Conservation (phyloP, 306 rosid genomes). For the Lathyrus tuberosus region DNA sequence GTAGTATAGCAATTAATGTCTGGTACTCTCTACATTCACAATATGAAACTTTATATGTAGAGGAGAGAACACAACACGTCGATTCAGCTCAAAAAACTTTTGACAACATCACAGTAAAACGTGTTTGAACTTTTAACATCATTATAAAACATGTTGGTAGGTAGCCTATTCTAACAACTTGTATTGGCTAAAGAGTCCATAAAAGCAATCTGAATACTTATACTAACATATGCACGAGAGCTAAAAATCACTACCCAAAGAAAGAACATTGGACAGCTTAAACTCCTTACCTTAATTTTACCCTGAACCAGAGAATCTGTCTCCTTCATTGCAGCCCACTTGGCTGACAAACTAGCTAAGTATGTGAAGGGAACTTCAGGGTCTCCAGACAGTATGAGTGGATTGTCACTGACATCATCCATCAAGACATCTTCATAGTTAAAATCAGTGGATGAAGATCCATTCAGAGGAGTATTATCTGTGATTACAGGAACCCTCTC, state of each 20-base stretch:
- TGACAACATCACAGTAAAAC: constrained; percentile 17
- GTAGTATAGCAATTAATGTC: constrained; percentile 5
- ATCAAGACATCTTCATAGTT: constrained; percentile 43
- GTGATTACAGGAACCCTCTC: constrained; percentile 25
- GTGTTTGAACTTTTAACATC: constrained; percentile 22
- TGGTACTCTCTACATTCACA: constrained; percentile 19
- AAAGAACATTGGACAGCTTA: constrained; percentile 22
- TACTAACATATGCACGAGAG: constrained; percentile 6
- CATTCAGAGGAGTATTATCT: constrained; percentile 21
- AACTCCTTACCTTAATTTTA: constrained; percentile 75
- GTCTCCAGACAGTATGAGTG: constrained; percentile 52
- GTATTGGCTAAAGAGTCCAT: constrained; percentile 12
- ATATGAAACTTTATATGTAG: constrained; percentile 20
- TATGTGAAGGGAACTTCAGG: constrained; percentile 78
- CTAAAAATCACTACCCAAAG: constrained; percentile 26
- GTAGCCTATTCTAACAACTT: constrained; percentile 15
- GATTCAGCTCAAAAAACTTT: constrained; percentile 24
- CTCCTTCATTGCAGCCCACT: constrained; percentile 65
- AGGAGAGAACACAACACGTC: constrained; percentile 1
- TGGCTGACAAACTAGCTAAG: constrained; percentile 83
- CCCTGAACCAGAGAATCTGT: constrained; percentile 59
- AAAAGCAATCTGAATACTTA: constrained; percentile 15
- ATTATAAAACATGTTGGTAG: constrained; percentile 14
- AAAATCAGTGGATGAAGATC: constrained; percentile 39
- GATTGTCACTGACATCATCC: constrained; percentile 53